These are phyloP conservation scores for Suillus alpinus DNA, from an alignment of 768 basidiomycete species.

Conservation along the genomic window DNA sequence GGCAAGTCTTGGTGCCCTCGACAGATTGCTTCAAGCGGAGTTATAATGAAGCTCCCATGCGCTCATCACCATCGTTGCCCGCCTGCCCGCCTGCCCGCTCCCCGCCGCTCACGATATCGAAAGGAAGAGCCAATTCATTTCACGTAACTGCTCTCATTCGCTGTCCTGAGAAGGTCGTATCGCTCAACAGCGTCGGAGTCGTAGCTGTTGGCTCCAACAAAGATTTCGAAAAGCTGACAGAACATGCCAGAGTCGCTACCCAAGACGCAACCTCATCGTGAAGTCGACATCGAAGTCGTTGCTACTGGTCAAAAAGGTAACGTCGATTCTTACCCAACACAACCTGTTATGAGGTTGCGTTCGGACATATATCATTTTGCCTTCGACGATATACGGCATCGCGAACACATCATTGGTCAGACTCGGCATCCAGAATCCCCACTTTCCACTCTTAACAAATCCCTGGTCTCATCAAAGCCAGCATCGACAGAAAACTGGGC, in stretches of 20 bases:
- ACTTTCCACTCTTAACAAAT: conserved; percentile 57
- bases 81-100: too few relatives aligned
- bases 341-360: conserved; percentile 41
- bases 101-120: too few relatives aligned
- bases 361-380: conserved; percentile 49
- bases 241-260: conserved; percentile 43
- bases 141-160: conserved; percentile 46
- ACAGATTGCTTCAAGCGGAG: too few relatives aligned
- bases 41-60: too few relatives aligned
- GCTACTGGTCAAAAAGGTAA: conserved; percentile 48
- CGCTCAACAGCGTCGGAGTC: conserved; percentile 10
- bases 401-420: conserved; percentile 47
- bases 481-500: conserved; percentile 45
- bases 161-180: conserved; percentile 34
- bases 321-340: not conserved
- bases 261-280: conserved; percentile 43
- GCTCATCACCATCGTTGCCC: too few relatives aligned
- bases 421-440: conserved; percentile 48
- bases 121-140: conserved; percentile 38
- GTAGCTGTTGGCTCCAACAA: conserved; percentile 38
- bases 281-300: conserved; percentile 47
- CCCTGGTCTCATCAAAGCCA: conserved; percentile 42
- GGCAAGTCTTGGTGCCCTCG: too few relatives aligned
- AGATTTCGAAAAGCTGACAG: conserved; percentile 38
- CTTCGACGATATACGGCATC: conserved; percentile 58